A percentile compares a stretch with the other conserved stretches of the same genome.
Conservation (phyloP, 164 flowering plant genomes). For the Aristolochia contorta region DNA sequence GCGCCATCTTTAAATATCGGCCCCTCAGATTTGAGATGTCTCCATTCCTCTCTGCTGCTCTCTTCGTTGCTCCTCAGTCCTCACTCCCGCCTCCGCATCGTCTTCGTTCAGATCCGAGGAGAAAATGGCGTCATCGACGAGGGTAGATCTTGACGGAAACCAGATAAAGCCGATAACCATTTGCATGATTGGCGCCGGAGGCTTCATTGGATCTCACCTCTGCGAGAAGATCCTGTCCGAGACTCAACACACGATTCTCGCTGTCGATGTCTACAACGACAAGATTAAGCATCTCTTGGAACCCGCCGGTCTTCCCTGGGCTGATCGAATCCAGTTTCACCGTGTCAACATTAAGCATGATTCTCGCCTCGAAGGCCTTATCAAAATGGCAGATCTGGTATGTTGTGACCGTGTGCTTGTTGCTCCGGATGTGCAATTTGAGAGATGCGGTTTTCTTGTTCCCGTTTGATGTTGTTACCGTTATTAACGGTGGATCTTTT, state of each 20-base stretch:
- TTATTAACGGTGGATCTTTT: too few species aligned
- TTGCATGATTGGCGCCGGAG: conserved; percentile 33
- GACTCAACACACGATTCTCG: conserved; percentile 22
- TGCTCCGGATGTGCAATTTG: conserved; percentile 1
- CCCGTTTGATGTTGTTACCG: not conserved
- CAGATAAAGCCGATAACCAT: conserved; percentile 21
- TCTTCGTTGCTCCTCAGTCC: too few species aligned
- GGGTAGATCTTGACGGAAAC: conserved; percentile 28
- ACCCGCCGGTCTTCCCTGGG: conserved; percentile 32
- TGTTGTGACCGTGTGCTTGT: not conserved
- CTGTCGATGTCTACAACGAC: conserved; percentile 26
- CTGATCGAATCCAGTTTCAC: conserved; percentile 82
- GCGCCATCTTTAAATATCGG: too few species aligned
- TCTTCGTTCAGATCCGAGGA: too few species aligned
- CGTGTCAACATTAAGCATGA: conserved; percentile 94
- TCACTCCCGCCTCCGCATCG: too few species aligned
- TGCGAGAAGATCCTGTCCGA: conserved; percentile 28
- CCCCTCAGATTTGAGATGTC: too few species aligned
- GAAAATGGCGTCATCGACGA: conserved; percentile 1
- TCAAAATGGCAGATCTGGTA: conserved; percentile 98
- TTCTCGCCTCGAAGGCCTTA: conserved; percentile 90
- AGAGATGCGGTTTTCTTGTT: not conserved
- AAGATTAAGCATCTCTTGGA: conserved; percentile 29
- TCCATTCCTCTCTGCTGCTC: too few species aligned
- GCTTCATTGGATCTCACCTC: conserved; percentile 34